These are phyloP conservation scores for Albatrellus ellisii DNA, from an alignment of 768 basidiomycete species.

Conservation along the genomic window DNA sequence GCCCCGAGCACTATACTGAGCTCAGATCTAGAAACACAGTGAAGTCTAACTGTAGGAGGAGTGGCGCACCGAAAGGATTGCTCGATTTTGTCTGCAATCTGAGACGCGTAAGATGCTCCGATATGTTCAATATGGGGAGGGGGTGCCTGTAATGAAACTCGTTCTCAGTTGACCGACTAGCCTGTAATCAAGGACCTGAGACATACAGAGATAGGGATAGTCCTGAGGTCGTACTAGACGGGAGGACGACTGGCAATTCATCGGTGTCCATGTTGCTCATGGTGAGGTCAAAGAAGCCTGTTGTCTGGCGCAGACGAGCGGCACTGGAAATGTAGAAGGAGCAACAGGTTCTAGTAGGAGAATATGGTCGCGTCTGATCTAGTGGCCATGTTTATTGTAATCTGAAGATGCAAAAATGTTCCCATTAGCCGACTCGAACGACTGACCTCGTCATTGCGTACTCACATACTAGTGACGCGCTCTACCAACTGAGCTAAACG, in stretches of 20 bases:
- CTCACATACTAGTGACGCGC: constrained; percentile 35
- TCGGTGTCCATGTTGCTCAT: constrained; percentile 68
- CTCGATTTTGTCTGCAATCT: constrained; percentile 55
- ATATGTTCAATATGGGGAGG: constrained; percentile 90
- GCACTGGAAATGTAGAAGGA: too few relatives aligned
- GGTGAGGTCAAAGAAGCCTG: constrained; percentile 1
- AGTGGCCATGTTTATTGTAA: neutral
- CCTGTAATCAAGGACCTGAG: neutral
- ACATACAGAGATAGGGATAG: constrained; percentile 63
- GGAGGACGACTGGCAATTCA: constrained; percentile 61
- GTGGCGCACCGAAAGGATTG: constrained; percentile 48
- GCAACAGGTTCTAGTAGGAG: too few relatives aligned
- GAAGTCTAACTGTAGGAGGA: neutral
- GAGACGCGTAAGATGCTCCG: constrained; percentile 84
- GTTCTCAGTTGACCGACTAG: constrained; percentile 14
- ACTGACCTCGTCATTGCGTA: constrained; percentile 20
- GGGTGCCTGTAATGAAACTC: constrained; percentile 56
- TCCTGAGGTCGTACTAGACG: constrained; percentile 59
- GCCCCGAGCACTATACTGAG: constrained; percentile 93
- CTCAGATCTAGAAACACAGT: constrained; percentile 2
- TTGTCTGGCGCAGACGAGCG: neutral
- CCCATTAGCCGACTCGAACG: constrained; percentile 30
- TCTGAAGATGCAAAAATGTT: constrained; percentile 14
- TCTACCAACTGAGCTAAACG: constrained; percentile 35
- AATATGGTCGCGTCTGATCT: neutral